A percentile compares a stretch with the other conserved stretches of the same genome.
Conservation (phyloP, 345 rosid genomes). For the Aquilaria malaccensis region DNA sequence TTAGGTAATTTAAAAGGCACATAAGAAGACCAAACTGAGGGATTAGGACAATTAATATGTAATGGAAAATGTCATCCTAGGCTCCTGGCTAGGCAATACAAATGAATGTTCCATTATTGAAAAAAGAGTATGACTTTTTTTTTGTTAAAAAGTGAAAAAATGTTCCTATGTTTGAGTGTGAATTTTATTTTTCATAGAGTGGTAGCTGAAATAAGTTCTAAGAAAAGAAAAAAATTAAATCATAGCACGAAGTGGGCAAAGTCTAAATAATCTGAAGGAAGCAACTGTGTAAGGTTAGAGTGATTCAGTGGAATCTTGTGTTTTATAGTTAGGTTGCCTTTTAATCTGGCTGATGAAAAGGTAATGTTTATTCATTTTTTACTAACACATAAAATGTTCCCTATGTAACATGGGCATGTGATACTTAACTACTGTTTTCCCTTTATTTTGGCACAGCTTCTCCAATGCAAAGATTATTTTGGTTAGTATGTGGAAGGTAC, state of each 20-base stretch:
- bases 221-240: conserved; percentile 57
- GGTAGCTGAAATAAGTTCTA: conserved; percentile 49
- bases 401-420: no score
- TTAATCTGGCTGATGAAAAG: conserved; percentile 82
- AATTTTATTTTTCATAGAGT: conserved; percentile 27
- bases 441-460: conserved; percentile 41
- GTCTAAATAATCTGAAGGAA: conserved; percentile 53
- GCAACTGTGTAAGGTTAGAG: conserved; percentile 75
- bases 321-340: conserved; percentile 85
- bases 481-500: conserved; percentile 85
- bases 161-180: background rate
- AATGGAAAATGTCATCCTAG: no score
- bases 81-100: no score
- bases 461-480: conserved; percentile 69
- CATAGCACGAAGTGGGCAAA: conserved; percentile 43
- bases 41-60: no score
- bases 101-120: background rate
- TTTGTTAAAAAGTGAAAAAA: background rate
- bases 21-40: no score
- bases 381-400: background rate
- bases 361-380: conserved; percentile 26
- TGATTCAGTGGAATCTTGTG: conserved; percentile 80
- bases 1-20: no score
- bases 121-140: background rate
- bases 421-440: background rate